Evolutionary conservation across 805 yeast species (phyloP), one percentile per base, ranked within the genome.

Genomic region (Lipomyces lipofer): DNA sequence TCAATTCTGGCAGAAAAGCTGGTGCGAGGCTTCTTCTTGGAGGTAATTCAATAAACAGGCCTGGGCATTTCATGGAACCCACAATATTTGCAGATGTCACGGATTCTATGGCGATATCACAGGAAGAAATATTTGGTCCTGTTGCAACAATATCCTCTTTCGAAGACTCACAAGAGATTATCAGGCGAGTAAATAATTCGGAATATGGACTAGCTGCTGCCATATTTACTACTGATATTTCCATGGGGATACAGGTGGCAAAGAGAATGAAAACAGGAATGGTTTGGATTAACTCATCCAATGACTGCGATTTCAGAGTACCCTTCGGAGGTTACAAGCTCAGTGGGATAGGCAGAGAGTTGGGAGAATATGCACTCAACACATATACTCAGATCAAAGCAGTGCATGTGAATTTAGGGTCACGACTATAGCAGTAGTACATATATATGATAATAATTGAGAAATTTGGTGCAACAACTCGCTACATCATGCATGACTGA

Each of bases 281-380:
- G 48, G 82, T 85, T 25, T 85, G 86, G 81, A 73, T 85, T 64
- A 85, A 85, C 71, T 77, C 84, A 12, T 82, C 84, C 49, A 84
- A 85, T 64, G 85, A 88, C 68, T 85, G 89, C 79, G 90, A 90
- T 73, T 85, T 78, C 67, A 78, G 80, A 71, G 86, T 91, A 71
- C 97, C 97, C 67, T 91, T 91, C 72, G 97, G 97, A 66, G 97
- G 97, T 43, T 86, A 78, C 77, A 88, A 88, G 72, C 83, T 84
- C 78, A 84, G 94, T 54, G 98, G 98, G 72, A 77, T 86, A 59
- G 97, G 98, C 68, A 82, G 95, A 72, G 97, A 92, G 77, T 83
- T 90, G 79, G 97, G 97, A 67, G 80, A 79, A 58, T 91, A 88
- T 62, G 95, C 95, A 54, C 73, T 92, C 66, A 87, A 85, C 57